A percentile compares a stretch with the other conserved stretches of the same genome.
Conservation (phyloP, 108 stramenopile genomes). For the Aurantiochytrium sp. region DNA sequence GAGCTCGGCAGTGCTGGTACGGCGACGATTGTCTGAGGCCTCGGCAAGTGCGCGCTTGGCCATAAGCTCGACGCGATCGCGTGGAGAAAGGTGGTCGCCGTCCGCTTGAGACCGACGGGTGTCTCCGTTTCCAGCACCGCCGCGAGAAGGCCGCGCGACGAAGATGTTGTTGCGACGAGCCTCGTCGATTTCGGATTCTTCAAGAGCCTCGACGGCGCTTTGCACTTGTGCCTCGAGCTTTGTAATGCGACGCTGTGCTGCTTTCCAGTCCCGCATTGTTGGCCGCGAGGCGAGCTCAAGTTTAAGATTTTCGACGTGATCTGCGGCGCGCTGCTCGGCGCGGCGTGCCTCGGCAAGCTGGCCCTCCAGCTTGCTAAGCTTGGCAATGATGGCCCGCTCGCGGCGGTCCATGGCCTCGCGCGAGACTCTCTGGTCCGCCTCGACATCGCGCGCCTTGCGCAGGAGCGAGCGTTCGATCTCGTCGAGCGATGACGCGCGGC, state of each 20-base stretch:
- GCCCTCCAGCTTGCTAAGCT: conserved; percentile 21
- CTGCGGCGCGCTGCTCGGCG: background rate
- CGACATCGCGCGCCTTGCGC: background rate
- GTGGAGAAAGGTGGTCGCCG: background rate
- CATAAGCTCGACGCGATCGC: background rate
- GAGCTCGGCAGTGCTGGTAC: conserved; percentile 16
- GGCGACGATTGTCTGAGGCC: background rate
- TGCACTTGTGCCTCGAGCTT: conserved; percentile 29
- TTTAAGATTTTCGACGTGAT: conserved; percentile 20
- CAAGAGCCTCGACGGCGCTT: conserved; percentile 17
- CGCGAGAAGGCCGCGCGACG: background rate
- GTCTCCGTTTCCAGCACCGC: background rate
- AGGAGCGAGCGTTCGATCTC: background rate
- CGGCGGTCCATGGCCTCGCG: background rate
- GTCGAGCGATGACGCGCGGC: background rate
- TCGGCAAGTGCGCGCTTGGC: conserved; percentile 6
- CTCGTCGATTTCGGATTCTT: background rate
- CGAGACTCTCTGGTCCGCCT: background rate
- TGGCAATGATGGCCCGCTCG: background rate
- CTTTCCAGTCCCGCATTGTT: conserved; percentile 24
- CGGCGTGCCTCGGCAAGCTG: background rate
- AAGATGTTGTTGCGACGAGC: background rate
- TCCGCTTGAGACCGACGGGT: too few species aligned
- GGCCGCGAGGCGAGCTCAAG: conserved; percentile 20
- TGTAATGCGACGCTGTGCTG: conserved; percentile 17